These are phyloP conservation scores for Fusarium compactum DNA, from an alignment of 2,329 filamentous ascomycete genomes.

Conservation along the genomic window DNA sequence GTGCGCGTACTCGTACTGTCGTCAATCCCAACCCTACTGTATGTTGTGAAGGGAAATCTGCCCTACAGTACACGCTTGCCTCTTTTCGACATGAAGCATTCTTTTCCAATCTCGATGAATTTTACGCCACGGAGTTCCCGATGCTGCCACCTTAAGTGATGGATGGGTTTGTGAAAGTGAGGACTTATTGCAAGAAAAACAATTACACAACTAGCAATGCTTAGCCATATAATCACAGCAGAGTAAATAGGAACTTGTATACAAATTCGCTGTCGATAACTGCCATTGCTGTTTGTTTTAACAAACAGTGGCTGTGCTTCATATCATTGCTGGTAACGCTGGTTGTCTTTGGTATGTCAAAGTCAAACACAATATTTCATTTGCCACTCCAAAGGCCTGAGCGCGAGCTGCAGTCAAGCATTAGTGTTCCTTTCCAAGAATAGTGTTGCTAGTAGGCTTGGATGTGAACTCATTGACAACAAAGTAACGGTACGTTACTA, in stretches of 20 bases:
- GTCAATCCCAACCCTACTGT: not conserved
- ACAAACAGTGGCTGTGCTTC: not conserved
- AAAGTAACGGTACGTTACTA: not conserved
- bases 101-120: not conserved
- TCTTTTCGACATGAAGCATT: not conserved
- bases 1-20: not conserved
- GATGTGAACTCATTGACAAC: not conserved
- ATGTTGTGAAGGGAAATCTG: slow-evolving; percentile 6
- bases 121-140: not conserved
- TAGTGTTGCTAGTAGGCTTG: not conserved
- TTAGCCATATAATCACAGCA: not conserved
- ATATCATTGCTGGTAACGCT: not conserved
- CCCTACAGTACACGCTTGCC: slow-evolving; percentile 3
- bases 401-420: not conserved
- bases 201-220: not conserved
- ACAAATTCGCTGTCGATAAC: not conserved
- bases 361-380: not conserved
- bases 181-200: not conserved
- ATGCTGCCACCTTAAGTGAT: not conserved
- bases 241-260: not conserved
- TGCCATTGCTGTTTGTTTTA: not conserved
- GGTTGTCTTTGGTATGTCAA: not conserved
- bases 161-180: not conserved
- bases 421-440: not conserved
- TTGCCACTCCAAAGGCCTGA: slow-evolving; percentile 25